Evolutionary conservation across 2,329 filamentous ascomycete genomes (phyloP), one percentile per base, ranked within the genome.

Genomic region (Bretziella fagacearum): DNA sequence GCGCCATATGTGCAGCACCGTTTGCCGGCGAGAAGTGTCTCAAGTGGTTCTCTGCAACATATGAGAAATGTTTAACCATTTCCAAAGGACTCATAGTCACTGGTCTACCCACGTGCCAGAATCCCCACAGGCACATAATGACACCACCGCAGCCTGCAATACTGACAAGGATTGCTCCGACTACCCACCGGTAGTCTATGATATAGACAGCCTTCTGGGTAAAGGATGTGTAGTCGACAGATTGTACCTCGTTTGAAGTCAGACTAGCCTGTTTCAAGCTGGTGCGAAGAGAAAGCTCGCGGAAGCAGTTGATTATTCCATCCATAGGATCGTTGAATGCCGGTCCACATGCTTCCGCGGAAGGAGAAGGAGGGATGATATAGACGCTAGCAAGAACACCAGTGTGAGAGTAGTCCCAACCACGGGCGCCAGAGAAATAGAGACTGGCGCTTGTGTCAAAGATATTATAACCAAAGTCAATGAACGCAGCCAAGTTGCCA

Each of bases 21-120:
- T 47, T 47, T 15, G 49, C 29, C 11, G 49, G 49, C 17, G 49
- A 27, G 25, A 51, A 51, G 17, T 51, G 49, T 6, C 49, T 32
- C 17, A 51, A 39, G 15, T 47, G 44, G 6, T 29, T 44, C 26
- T 51, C 49, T 3, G 32, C 49, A 6, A 51, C 35, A 30, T 51
- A 44, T 3, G 49, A 47, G 25, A 51, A 51, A 32, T 51, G 40
- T 11, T 47, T 47, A 3, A 47, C 29, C 44, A 51, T 41, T 25
- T 51, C 49, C 45, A 51, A 33, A n/a, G 49, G 49, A 30, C 49
- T 51, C 40, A 47, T 35, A 2, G 49, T 40, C 10, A 51, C 49
- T 4, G 41, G 44, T 5, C 49, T 36, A 3, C 49, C 49, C 2
- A 51, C 45, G 3, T 40, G n/a, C 49, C 49, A 51, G 45, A 51